Evolutionary conservation across 2,329 filamentous ascomycete genomes (phyloP).

Genomic region (Blastomyces emzantsi): DNA sequence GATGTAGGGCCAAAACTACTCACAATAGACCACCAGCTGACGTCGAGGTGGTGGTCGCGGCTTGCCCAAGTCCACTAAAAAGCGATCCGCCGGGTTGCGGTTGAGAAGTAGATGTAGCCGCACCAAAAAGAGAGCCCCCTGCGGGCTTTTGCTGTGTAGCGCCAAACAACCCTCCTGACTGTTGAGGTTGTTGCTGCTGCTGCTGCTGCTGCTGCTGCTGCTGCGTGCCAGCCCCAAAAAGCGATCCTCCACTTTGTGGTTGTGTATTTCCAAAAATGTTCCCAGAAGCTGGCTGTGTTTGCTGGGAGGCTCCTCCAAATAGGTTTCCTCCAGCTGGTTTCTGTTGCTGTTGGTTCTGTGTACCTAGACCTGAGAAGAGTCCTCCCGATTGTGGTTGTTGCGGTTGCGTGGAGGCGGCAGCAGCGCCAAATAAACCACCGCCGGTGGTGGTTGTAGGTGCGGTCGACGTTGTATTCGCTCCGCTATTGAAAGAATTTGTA

Average conservation of each 20-base stretch:
- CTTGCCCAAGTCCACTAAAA: conserved; percentile 26
- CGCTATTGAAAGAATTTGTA: conserved; percentile 6
- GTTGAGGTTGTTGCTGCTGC: conserved; percentile 18
- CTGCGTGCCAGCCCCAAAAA: conserved; percentile 11
- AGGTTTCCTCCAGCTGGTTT: conserved; percentile 8
- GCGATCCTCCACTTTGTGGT: conserved; percentile 6
- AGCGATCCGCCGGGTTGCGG: conserved; percentile 17
- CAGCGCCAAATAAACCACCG: conserved; percentile 23
- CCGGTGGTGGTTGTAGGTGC: neutral
- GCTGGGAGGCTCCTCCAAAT: conserved; percentile 12
- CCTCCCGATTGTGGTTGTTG: conserved; percentile 27
- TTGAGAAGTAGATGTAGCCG: conserved; percentile 13
- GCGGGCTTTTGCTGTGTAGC: conserved; percentile 19
- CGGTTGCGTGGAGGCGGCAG: conserved; percentile 25
- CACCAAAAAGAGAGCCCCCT: conserved; percentile 21
- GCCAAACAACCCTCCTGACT: conserved; percentile 23
- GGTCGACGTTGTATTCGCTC: conserved; percentile 9
- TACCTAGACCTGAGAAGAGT: conserved; percentile 22
- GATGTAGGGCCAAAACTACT: conserved; percentile 14
- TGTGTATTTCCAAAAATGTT: conserved; percentile 17
- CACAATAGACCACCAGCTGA: conserved; percentile 29
- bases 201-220: conserved; percentile 10
- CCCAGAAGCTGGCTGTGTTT: conserved; percentile 12
- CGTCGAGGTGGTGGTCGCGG: conserved; percentile 17
- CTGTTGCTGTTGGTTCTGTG: conserved; percentile 24